These are phyloP conservation scores for Fistulinella prunicolor DNA, from an alignment of 768 basidiomycete genomes.

Conservation along the genomic window DNA sequence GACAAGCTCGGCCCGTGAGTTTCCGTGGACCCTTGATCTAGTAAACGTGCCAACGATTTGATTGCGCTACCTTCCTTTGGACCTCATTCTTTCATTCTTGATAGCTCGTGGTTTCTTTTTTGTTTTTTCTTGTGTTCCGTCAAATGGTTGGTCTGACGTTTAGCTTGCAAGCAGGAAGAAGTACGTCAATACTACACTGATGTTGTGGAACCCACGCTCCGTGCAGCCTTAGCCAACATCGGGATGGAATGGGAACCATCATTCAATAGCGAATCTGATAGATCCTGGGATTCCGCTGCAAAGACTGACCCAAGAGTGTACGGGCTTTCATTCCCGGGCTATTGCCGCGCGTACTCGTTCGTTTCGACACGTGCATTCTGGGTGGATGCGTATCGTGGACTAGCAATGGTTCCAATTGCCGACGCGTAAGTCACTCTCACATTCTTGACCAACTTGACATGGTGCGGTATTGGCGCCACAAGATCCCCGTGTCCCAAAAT, in stretches of 20 bases:
- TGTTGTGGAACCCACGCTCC: slow-evolving; percentile 31
- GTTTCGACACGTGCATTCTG: slow-evolving; percentile 83
- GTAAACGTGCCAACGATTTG: slow-evolving; percentile 1
- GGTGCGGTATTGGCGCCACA: slow-evolving; percentile 17
- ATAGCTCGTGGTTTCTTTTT: slow-evolving; percentile 3
- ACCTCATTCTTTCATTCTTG: slow-evolving; percentile 9
- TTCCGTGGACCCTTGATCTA: slow-evolving; percentile 17
- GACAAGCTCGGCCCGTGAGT: slow-evolving; percentile 6
- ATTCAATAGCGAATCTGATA: not conserved
- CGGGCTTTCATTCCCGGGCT: slow-evolving; percentile 26
- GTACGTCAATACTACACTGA: slow-evolving; percentile 32
- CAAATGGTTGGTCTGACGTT: slow-evolving; percentile 16
- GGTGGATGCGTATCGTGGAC: slow-evolving; percentile 75
- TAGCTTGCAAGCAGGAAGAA: slow-evolving; percentile 29
- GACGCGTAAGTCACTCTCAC: slow-evolving; percentile 57
- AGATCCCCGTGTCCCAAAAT: slow-evolving; percentile 13
- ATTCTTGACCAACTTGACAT: slow-evolving; percentile 3
- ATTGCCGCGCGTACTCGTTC: slow-evolving; percentile 46
- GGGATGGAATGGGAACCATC: slow-evolving; percentile 1
- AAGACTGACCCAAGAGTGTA: slow-evolving; percentile 3
- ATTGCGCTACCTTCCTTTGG: slow-evolving; percentile 9
- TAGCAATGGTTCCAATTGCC: slow-evolving; percentile 83
- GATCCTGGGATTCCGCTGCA: not conserved
- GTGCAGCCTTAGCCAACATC: slow-evolving; percentile 7
- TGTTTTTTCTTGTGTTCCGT: slow-evolving; percentile 6